Evolutionary conservation across 805 yeast species (phyloP), one percentile per base, ranked within the genome.

Genomic region (Metschnikowia cubensis): DNA sequence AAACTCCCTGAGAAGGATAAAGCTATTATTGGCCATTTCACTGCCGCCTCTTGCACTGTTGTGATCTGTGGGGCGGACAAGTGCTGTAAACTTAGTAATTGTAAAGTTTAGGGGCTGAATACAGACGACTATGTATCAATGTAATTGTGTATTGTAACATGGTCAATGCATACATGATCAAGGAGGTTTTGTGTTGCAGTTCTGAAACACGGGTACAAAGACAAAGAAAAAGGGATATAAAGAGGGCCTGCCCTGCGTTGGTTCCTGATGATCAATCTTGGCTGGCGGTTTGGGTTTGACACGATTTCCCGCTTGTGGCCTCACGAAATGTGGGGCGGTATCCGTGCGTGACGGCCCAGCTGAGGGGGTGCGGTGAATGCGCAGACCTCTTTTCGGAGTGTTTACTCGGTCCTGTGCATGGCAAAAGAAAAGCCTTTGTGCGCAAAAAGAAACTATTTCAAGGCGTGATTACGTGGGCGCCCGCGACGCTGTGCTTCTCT

Each of bases 311-410:
- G 41, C 11, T 25, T 25, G 29, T 25, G 11, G 11, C 29, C 29
- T 25, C 29, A 25, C 29, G 14, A 34, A 14, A 13, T 20, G 25
- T 31, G 36, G 29, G 45, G 37, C 36, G n/a, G 17, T 14, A 3
- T 4, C 40, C 7, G 29, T 36, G 47, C 33, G 39, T 35, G 39
- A 35, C 34, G 21, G 25, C 15, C 22, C 33, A 25, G n/a, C 35
- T 18, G 18, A n/a, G 33, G 31, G 46, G 39, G 33, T 10, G 31
- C 14, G 20, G 32, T 20, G 45, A 34, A 33, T 4, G 33, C 33
- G 22, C 46, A 42, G 38, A 43, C 47, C 47, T 43, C 17, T 34
- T 34, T 35, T 35, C 38, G 47, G 47, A 34, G 34, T 35, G 34
- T 31, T 7, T 34, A 20, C 39, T 20, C 39, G 38, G 21, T 14